Conservation (phyloP, 2,329 filamentous ascomycete genomes). For the Exophiala sp. region DNA sequence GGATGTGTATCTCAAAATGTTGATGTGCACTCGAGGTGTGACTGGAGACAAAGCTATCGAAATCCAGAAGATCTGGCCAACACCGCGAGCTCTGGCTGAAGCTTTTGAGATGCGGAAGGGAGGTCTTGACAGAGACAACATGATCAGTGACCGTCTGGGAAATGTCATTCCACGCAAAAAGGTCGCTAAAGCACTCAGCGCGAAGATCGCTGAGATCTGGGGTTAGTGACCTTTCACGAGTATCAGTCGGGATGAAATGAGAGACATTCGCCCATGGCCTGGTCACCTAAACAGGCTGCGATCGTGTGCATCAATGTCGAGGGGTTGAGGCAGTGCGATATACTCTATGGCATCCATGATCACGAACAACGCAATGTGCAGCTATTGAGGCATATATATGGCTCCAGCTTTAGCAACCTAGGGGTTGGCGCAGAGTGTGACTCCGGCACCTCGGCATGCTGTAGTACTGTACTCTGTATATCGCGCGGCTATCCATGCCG, state of each 20-base stretch:
- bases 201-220: constrained; percentile 44
- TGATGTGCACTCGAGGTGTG: constrained; percentile 74
- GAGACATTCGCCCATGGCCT: background rate
- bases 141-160: constrained; percentile 58
- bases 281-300: background rate
- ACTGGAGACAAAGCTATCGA: constrained; percentile 75
- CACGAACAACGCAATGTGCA: too few species aligned
- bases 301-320: too few species aligned
- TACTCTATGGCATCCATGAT: too few species aligned
- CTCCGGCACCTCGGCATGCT: too few species aligned
- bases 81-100: constrained; percentile 67
- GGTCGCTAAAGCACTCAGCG: constrained; percentile 62
- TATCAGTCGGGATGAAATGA: background rate
- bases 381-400: too few species aligned
- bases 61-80: constrained; percentile 75
- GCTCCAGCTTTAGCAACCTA: too few species aligned
- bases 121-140: constrained; percentile 44
- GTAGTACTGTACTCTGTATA: too few species aligned
- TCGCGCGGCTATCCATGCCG: too few species aligned
- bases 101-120: constrained; percentile 58
- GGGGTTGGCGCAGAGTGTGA: too few species aligned
- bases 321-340: too few species aligned
- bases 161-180: constrained; percentile 63
- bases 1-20: constrained; percentile 77
- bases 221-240: background rate